Evolutionary conservation across 192 early-diverging fungal genomes (phyloP), one percentile per base, ranked within the genome.

Genomic region (Endogone sp.): DNA sequence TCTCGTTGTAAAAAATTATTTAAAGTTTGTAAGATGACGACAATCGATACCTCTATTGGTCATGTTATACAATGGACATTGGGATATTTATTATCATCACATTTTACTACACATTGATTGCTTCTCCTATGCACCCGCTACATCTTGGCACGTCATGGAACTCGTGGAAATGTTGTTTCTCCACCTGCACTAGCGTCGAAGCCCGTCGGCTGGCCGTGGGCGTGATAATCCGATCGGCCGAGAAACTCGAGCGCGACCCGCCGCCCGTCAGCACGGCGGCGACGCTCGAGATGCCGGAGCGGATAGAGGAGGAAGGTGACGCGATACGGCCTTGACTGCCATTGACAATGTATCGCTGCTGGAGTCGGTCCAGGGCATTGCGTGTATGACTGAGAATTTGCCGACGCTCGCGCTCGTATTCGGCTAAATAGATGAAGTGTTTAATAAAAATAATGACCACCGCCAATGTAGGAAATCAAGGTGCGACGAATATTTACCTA

Each of bases 111-210:
- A 69, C 56, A 23, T 69, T 37, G 49, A 69, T n/a, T 0, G 67
- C 67, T 23, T 60, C 61, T 6, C 67, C 67, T n/a, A 69, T 21
- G 31, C 67, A 69, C 23, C 67, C 67, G 30, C 67, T 69, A 61
- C 67, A 69, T 60, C 37, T 69, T 3, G 67, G 67, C 6, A 69
- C 67, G 32, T 69, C 67, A 29, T 60, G 21, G 31, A 69, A 69
- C 22, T 55, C 55, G 8, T 67, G 65, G 59, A 59, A 58, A 22
- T 56, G 65, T 16, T 32, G 65, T 23, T 56, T 67, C 8, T 32
- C 13, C 59, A 29, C 59, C 31, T 55, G 65, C 24, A 54, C 29
- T 26, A 67, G 32, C 9, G 54, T 27, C 24, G 65, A 56, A 24
- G 37, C 37, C 37, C 37, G 37, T 49, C 37, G 37, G 37, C 30